Evolutionary conservation across 106 monocot species (phyloP), one percentile per base, ranked within the genome.

Genomic region (Narthecium ossifragum): DNA sequence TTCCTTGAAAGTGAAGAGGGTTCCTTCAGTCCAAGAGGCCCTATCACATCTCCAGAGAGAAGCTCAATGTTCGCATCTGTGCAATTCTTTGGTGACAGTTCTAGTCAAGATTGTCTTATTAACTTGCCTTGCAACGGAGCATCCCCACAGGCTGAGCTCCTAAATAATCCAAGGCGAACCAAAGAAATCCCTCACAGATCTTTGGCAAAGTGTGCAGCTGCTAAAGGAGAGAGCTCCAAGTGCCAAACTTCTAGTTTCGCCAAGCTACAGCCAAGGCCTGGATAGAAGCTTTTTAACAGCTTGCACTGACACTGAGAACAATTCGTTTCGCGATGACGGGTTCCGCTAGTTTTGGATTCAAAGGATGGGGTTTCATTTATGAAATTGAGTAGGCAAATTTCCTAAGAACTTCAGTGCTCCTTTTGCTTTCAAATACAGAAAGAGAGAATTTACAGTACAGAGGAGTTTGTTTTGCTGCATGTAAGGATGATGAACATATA

Each of bases 141-240:
- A 13, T 85, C 78, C 60, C 78, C 85, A 31, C 78, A 89, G 62
- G 80, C 89, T 1, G 81, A 85, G 60, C 84, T 89, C 59, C 55
- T 61, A 75, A n/a, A n/a, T n/a, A n/a, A n/a, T n/a, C n/a, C n/a
- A n/a, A n/a, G n/a, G n/a, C n/a, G n/a, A n/a, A n/a, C 30, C 64
- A 58, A 73, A 57, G 38, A 29, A 12, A 17, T 17, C 5, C 39
- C 55, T 0, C 65, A 53, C 51, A 61, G 65, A 37, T 45, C 64
- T 18, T 56, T n/a, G 5, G 60, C 52, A 1, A 57, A 52, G 23
- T 69, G 79, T 32, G 66, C 38, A 41, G 5, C 69, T 50, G 58
- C 63, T 26, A 28, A 61, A 24, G n/a, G n/a, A n/a, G n/a, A n/a
- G n/a, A n/a, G n/a, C n/a, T n/a, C n/a, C n/a, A n/a, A n/a, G n/a